A percentile compares a stretch with the other conserved stretches of the same genome.
Evolutionary conservation across 805 yeast genomes (phyloP).

Genomic region (Schizosaccharomyces lindneri): DNA sequence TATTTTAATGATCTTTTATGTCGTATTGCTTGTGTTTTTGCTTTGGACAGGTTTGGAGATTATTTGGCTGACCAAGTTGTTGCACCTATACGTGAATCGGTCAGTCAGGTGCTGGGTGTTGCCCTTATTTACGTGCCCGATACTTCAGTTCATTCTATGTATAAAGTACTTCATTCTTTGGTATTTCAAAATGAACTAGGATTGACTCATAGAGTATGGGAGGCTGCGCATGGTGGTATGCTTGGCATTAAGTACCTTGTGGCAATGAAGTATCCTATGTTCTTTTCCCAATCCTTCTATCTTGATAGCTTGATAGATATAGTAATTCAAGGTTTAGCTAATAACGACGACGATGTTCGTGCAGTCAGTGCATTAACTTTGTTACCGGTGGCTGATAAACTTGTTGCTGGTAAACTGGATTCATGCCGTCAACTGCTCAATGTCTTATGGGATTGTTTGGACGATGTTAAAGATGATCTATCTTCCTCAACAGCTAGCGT

Average conservation of each 20-base stretch:
- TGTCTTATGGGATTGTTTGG: conserved; percentile 77
- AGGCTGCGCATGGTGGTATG: conserved; percentile 95
- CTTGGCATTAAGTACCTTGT: conserved; percentile 80
- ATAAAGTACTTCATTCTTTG: conserved; percentile 36
- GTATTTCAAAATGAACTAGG: conserved; percentile 35
- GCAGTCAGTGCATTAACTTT: conserved; percentile 87
- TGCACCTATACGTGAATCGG: conserved; percentile 92
- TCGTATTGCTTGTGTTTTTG: conserved; percentile 60
- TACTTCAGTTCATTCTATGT: conserved; percentile 33
- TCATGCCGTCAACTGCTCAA: conserved; percentile 19
- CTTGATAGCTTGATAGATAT: conserved; percentile 53
- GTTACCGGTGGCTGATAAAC: conserved; percentile 70
- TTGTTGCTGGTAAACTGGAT: conserved; percentile 36
- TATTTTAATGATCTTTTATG: conserved; percentile 76
- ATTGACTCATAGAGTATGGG: conserved; percentile 49
- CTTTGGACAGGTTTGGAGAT: conserved; percentile 88
- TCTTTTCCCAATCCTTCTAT: conserved; percentile 29
- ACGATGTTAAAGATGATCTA: conserved; percentile 69
- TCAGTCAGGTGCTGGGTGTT: conserved; percentile 86
- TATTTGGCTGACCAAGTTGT: conserved; percentile 92
- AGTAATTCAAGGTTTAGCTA: conserved; percentile 60
- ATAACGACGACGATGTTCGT: conserved; percentile 81
- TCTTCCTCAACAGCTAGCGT: conserved; percentile 89
- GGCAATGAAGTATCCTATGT: conserved; percentile 60
- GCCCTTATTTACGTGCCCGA: conserved; percentile 48